Base-by-base conservation (phyloP, 1,284 basidiomycete genomes). In the Porodaedalea pini region DNA sequence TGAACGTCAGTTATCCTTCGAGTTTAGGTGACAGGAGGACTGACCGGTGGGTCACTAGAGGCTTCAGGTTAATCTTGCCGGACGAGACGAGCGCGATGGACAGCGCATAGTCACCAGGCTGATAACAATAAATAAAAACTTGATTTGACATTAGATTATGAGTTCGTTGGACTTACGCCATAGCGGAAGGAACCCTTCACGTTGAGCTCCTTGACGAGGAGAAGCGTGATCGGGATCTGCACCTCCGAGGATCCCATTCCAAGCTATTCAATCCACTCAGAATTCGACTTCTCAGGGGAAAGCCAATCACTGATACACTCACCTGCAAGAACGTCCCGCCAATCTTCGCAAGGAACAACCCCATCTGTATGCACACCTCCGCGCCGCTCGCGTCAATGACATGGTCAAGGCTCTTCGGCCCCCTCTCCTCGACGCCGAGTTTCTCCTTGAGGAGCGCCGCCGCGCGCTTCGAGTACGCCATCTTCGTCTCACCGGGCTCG, bases 171-270 rank as follows among this genome's bases (percentile, higher is more conserved):
- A 75, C 83, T 56, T 71, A 89, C 86, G 8, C 87, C 89, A 63
- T 90, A 94, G 61, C 92, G 86, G 86, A 94, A 94, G 15, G 90
- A 92, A 45, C 92, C 92, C 65, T 86, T 88, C 70, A 93, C 78
- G 61, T 79, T 82, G 32, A 96, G 69, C 71, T 96, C 92, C 73
- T 94, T 94, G 62, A 76, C 74, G 63, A 85, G 77, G 21, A 90
- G 70, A 37, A 75, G 72, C 34, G 80, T 79, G 64, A 89, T 71
- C 50, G 89, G 82, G 52, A 90, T 73, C 8, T 74, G 77, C 48
- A 88, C 76, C 60, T 88, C 78, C 2, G 84, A 74, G 49, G 75
- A 75, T 19, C 87, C 88, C 84, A 88, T 88, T 53, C 88, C 88
- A 61, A 94, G 85, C 85, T 91, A 66, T 39, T 60, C 29, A 43